phyloP scores from a whole-genome alignment of 2,329 filamentous ascomycete genomes.

The Pezicula carpinea region DNA sequence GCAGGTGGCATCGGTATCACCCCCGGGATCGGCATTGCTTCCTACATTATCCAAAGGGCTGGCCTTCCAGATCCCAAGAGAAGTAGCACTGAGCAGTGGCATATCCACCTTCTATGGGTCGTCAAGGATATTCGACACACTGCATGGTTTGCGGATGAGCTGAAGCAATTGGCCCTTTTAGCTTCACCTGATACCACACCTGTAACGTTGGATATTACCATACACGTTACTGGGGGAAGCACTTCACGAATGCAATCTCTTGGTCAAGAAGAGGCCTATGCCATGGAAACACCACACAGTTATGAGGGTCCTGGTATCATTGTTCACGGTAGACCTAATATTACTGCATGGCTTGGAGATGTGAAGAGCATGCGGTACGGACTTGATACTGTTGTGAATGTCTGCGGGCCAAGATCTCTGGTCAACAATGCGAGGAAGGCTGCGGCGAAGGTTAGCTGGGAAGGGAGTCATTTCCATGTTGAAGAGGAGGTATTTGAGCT shows the following conservation, averaged over 20 bases:
- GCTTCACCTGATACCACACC: background rate
- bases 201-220: slow-evolving; percentile 9
- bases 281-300: background rate
- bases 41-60: slow-evolving; percentile 13
- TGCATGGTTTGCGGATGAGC: slow-evolving; percentile 15
- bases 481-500: slow-evolving; percentile 18
- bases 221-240: slow-evolving; percentile 4
- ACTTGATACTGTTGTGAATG: slow-evolving; percentile 10
- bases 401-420: slow-evolving; percentile 11
- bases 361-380: slow-evolving; percentile 3
- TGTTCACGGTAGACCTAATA: slow-evolving; percentile 9
- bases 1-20: slow-evolving; percentile 24
- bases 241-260: background rate
- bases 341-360: slow-evolving; percentile 6
- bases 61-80: background rate
- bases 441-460: slow-evolving; percentile 7
- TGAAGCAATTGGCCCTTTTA: slow-evolving; percentile 2
- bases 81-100: background rate
- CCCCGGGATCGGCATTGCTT: slow-evolving; percentile 20
- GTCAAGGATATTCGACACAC: slow-evolving; percentile 12
- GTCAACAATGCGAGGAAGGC: slow-evolving; percentile 9
- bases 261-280: background rate
- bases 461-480: slow-evolving; percentile 8
- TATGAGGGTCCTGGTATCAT: slow-evolving; percentile 6
- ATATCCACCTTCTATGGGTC: slow-evolving; percentile 16